Evolutionary conservation across 805 yeast species (phyloP), one percentile per base, ranked within the genome.

Genomic region (Kodamaea kakaduensis): DNA sequence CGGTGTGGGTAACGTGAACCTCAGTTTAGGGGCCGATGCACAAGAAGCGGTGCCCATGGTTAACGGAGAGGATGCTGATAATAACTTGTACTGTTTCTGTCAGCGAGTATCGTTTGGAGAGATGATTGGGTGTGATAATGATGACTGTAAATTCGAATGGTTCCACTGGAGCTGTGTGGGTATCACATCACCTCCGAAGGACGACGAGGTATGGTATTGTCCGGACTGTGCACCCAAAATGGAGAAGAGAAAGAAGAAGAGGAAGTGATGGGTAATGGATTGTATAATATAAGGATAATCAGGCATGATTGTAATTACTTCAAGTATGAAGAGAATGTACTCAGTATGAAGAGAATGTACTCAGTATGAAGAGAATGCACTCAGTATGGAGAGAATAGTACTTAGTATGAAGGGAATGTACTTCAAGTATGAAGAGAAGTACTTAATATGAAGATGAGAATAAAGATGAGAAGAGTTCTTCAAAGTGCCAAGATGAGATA

Each of bases 131-230:
- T 90, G 98, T 61, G 98, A 90, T 55, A 84, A 87, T 44, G 83
- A 82, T 16, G 79, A 82, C 48, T 93, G 98, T 66, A 77, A 79
- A 52, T 79, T 71, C 45, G 96, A 87, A 56, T 90, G 97, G 97
- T 90, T 90, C 63, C 98, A 93, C 59, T 90, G 89, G 71, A 82
- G 80, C 37, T 93, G 98, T 67, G 96, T 90, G 26, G 95, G 95
- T 1, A 66, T 90, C 41, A 80, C 78, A 13, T 81, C 78, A 34
- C 96, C 95, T 4, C 97, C 97, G 2, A 78, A 79, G 51, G 95
- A 93, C 13, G 82, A 84, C 31, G 71, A 65, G 33, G 56, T 67
- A 27, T 90, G 98, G 98, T 89, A 78, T 56, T 90, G 98, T 64
- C 86, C 96, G 0, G 83, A 81, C 35, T 89, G 97, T 66, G 60